Conservation (phyloP, 1,284 basidiomycete species). For the Moesziomyces aphidis region DNA sequence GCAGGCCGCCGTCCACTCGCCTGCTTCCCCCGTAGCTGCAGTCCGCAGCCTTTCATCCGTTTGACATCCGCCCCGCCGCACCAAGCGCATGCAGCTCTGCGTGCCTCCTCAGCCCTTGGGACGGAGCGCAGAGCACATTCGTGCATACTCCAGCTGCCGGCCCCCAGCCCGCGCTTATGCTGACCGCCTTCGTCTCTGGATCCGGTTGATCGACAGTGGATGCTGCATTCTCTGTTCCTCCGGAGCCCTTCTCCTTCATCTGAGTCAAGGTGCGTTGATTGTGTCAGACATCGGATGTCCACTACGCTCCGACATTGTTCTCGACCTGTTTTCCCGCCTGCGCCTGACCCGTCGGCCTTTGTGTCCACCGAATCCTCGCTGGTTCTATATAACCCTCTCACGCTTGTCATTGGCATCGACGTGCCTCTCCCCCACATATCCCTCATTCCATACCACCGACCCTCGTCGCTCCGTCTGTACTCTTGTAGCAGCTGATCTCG, state of each 20-base stretch:
- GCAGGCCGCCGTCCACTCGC: neutral
- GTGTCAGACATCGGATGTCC: conserved; percentile 14
- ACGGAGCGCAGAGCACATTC: no score
- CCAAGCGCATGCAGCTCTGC: neutral
- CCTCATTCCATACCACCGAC: neutral
- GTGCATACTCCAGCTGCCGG: no score
- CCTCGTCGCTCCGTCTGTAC: conserved; percentile 2
- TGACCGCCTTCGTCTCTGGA: conserved; percentile 4
- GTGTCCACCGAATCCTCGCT: neutral
- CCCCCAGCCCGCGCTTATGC: neutral
- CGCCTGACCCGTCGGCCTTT: neutral
- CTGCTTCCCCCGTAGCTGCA: neutral
- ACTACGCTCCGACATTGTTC: neutral
- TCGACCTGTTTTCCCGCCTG: conserved; percentile 1
- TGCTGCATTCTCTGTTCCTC: neutral
- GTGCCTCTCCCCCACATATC: neutral
- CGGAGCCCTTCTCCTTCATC: conserved; percentile 2
- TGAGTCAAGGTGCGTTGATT: conserved; percentile 29
- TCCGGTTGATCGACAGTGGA: conserved; percentile 17
- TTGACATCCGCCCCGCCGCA: neutral
- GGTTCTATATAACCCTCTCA: conserved; percentile 16
- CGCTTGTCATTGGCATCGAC: conserved; percentile 1
- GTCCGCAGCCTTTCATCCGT: neutral
- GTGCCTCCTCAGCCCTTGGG: conserved; percentile 1
- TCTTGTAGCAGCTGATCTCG: neutral